Evolutionary conservation across 2,329 filamentous ascomycete genomes (phyloP), one percentile per base, ranked within the genome.

Genomic region (Didymellaceae sp.): DNA sequence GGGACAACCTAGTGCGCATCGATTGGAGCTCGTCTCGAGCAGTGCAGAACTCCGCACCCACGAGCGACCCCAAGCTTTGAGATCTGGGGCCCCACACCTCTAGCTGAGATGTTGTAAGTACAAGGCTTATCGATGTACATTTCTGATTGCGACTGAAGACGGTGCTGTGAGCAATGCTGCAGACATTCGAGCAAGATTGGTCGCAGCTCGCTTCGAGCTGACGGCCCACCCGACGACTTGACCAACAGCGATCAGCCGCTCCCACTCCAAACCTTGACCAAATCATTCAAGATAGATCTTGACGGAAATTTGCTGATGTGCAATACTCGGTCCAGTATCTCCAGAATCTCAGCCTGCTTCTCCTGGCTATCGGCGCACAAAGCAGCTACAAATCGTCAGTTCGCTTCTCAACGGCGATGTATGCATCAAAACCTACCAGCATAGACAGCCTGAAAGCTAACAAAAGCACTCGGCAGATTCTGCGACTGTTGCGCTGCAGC

Each of bases 401-500:
- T 21, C 14, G 26, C 4, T 52, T 7, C 17, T 8, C 13, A 4
- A 5, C n/a, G 22, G 32, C 2, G 10, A 21, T 13, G 2, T 2
- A 5, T 5, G 2, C 18, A 7, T 13, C 14, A 9, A 3, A 7
- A 61, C 61, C 32, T n/a, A 67, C 66, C 66, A 34, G 63, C 65
- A 54, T 69, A 69, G 5, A 70, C 55, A 22, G 66, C 63, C 20
- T 68, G 63, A 9, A 65, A 63, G 45, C 65, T 60, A 5, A 68
- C 60, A 30, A 68, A 70, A 3, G 67, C 62, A 33, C 65, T 67
- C 1, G 63, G 60, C 13, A 62, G 25, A 17, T 68, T 65, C 16
- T 61, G 61, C 6, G 59, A 59, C 34, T 67, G 65, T n/a, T 64
- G 59, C 38, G 75, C 75, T 57, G 78, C 67, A 3, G 79, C 79